phyloP scores from a whole-genome alignment of 495 filamentous ascomycete genomes.

The Aspergillus heteromorphus region DNA sequence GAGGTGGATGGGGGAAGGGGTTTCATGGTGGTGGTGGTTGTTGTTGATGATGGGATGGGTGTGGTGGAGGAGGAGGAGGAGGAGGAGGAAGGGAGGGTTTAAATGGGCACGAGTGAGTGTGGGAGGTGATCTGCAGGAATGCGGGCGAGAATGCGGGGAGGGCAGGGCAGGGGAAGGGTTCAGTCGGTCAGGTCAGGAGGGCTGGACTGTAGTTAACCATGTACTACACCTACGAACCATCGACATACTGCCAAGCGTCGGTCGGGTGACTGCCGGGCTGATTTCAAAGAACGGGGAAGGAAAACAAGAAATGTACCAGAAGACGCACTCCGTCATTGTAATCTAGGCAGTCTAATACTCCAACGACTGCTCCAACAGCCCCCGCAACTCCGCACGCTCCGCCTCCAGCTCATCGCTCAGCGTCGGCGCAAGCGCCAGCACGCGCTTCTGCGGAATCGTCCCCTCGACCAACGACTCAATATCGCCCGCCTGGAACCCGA shows the following conservation, averaged over 20 bases:
- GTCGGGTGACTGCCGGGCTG: no score
- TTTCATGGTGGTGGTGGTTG: not conserved
- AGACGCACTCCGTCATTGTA: no score
- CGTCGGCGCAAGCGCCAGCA: conserved; percentile 85
- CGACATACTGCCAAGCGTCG: no score
- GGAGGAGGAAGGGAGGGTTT: not conserved
- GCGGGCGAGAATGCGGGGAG: conserved; percentile 9
- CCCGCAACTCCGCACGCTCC: conserved; percentile 60
- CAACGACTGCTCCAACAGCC: conserved; percentile 62
- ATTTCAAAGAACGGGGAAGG: no score
- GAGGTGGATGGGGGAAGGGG: not conserved
- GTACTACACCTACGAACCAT: no score
- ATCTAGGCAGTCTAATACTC: conserved; percentile 29
- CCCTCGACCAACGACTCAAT: conserved; percentile 83
- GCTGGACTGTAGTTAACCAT: no score
- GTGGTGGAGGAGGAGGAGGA: not conserved
- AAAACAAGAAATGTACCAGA: no score
- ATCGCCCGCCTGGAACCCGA: conserved; percentile 73
- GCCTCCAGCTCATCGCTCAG: conserved; percentile 59
- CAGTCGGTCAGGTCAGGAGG: not conserved
- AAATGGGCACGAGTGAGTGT: no score
- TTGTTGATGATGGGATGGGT: not conserved
- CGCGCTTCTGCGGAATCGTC: conserved; percentile 83
- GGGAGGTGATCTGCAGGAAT: not conserved
- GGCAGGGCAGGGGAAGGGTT: no score